Evolutionary conservation across 495 filamentous ascomycete genomes (phyloP), one percentile per base, ranked within the genome.

Genomic region (Bryoglossum gracile): DNA sequence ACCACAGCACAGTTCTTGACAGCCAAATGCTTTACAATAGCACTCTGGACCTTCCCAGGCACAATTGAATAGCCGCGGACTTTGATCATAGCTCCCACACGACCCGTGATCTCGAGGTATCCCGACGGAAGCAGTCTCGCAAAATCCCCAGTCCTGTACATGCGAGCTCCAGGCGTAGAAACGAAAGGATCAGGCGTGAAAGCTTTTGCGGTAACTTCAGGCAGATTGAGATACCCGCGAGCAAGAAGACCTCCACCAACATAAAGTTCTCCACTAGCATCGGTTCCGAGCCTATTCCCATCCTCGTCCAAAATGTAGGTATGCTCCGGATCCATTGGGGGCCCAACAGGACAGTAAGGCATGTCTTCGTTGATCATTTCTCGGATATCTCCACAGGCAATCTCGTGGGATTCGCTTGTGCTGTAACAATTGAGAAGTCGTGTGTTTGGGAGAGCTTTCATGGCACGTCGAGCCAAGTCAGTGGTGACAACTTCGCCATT

Each of bases 131-230:
- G 66, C 52, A 83, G 65, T 18, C 79, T 68, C 8, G 82, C 84
- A 44, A 75, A 70, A 59, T 89, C 85, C 9, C 85, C 85, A 1
- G 85, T 89, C 23, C 77, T 71, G 55, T 88, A 88, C 59, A 87
- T 76, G 18, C 72, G 70, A 25, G 44, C 77, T 54, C 57, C 67
- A 1, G 65, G 58, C 51, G 55, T 55, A 9, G 48, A 13, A 41
- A 58, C 48, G 48, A 71, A 71, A 13, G 65, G 71, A 54, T 82
- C 67, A 0, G 69, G 50, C n/a, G 71, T 63, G 57, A 88, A 88
- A 1, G 82, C 75, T 52, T 80, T 72, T 24, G 70, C 70, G 0
- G 81, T 87, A 2, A 81, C 73, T 40, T 87, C 82, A 1, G 77
- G 77, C 6, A 83, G 72, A 48, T 88, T 87, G 26, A 89, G 74